Percentiles rank a stretch among this genome's conserved stretches.
These are phyloP conservation scores for Leishmania martiniquensis DNA, from an alignment of 208 protist species.

Conservation along the genomic window DNA sequence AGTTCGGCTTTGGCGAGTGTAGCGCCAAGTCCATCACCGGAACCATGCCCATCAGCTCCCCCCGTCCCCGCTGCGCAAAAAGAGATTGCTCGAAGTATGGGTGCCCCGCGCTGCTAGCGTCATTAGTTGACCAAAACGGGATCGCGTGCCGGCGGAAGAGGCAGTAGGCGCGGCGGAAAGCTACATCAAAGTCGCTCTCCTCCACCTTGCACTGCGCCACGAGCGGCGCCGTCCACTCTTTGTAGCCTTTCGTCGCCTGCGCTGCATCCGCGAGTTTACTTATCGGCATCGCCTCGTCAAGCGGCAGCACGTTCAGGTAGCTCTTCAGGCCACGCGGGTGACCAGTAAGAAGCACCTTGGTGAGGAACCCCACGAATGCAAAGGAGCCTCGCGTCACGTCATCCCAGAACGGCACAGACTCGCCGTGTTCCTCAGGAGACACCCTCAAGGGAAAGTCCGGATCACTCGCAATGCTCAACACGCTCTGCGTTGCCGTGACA, in stretches of 20 bases:
- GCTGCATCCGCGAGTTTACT: conserved; percentile 64
- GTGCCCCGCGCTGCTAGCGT: conserved; percentile 58
- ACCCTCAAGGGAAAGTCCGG: conserved; percentile 68
- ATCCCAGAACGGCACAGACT: conserved; percentile 77
- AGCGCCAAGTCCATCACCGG: conserved; percentile 86
- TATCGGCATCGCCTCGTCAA: conserved; percentile 78
- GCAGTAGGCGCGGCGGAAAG: conserved; percentile 83
- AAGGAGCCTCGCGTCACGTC: conserved; percentile 82
- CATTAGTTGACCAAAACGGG: conserved; percentile 79
- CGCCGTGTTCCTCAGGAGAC: conserved; percentile 61
- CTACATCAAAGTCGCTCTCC: conserved; percentile 65
- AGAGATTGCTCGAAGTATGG: conserved; percentile 74
- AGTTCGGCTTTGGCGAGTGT: conserved; percentile 84
- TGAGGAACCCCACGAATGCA: conserved; percentile 70
- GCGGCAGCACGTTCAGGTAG: conserved; percentile 85
- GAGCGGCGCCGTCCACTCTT: conserved; percentile 56
- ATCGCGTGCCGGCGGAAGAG: conserved; percentile 87
- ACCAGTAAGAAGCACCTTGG: conserved; percentile 67
- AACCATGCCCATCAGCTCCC: conserved; percentile 85
- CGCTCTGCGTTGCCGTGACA: conserved; percentile 73
- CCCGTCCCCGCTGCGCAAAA: conserved; percentile 42
- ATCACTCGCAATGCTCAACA: conserved; percentile 68
- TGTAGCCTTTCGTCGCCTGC: conserved; percentile 70
- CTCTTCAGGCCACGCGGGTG: conserved; percentile 73
- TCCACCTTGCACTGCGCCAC: conserved; percentile 58